Base-by-base conservation (phyloP, 768 basidiomycete genomes). In the Galerina sulciceps region DNA sequence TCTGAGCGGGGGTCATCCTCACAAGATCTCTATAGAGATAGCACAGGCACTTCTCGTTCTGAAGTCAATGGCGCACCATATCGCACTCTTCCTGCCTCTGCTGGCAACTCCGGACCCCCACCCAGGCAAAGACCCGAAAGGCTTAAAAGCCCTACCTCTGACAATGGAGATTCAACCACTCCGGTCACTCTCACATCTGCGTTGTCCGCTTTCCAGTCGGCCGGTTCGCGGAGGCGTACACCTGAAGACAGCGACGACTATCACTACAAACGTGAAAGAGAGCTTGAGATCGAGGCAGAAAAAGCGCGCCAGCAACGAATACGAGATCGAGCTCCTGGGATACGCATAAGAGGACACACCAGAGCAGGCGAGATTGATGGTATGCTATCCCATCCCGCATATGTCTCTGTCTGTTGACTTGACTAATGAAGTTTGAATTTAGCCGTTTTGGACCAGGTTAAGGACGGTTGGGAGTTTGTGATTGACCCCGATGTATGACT, bases 381-480 rank as follows among this genome's bases (percentile, higher is more conserved):
- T 89, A 71, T 65, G 87, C 75, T 55, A 31, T 31, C 4, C 26
- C 26, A 6, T 54, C 3, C 22, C 42, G 14, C 18, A 20, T 58
- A 26, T 14, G 10, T 57, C 40, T 36, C 37, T 56, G 34, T 20
- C 20, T 45, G 45, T 26, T 42, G 62, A 35, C 42, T 40, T 34
- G 22, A 46, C 40, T 45, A 18, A 26, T 51, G n/a, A 44, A 34
- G 22, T 49, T 53, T 52, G 55, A 23, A 48, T 54, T 45, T 62
- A 96, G 93, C 91, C 61, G 83, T 96, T 13, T 75, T 97, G 60
- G 88, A 93, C 62, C 87, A 93, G 72, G 91, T 97, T 63, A 87
- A 84, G 68, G 89, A 91, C 63, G 93, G 90, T 55, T 97, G 94
- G 94, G 91, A 92, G 65, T 89, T 93, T 67, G 88, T 94, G 34